Evolutionary conservation across 1,284 basidiomycete genomes (phyloP).

Genomic region (Rhodotorula mucilaginosa): DNA sequence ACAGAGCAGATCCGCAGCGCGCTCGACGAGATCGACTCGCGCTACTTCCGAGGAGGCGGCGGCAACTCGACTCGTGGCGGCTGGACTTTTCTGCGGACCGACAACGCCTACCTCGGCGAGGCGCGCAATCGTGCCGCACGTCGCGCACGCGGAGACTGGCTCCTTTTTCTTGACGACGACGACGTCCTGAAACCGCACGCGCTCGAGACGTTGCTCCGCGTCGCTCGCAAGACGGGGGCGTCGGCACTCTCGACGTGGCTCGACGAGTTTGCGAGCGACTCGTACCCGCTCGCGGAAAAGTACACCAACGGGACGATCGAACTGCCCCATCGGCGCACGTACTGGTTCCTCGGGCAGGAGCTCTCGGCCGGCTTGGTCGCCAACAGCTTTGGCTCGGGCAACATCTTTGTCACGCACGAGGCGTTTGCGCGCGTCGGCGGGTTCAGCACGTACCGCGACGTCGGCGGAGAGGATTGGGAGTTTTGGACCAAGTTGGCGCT

Average conservation of each 20-base stretch:
- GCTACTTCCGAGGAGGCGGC: conserved; percentile 15
- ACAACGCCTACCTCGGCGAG: conserved; percentile 39
- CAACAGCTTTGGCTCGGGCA: conserved; percentile 39
- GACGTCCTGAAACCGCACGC: conserved; percentile 40
- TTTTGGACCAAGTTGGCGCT: conserved; percentile 31
- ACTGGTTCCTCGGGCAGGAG: conserved; percentile 40
- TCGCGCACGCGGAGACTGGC: conserved; percentile 10
- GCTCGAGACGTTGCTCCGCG: conserved; percentile 27
- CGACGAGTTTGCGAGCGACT: conserved; percentile 40
- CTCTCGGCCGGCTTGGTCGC: conserved; percentile 26
- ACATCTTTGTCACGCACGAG: conserved; percentile 33
- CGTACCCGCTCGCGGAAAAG: conserved; percentile 25
- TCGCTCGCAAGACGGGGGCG: conserved; percentile 18
- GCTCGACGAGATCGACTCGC: conserved; percentile 16
- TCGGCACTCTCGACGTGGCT: conserved; percentile 38
- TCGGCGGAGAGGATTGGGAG: conserved; percentile 41
- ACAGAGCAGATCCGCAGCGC: neutral
- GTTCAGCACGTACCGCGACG: conserved; percentile 38
- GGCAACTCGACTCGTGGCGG: neutral
- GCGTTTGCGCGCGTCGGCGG: conserved; percentile 34
- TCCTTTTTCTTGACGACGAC: conserved; percentile 41
- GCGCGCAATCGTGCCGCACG: conserved; percentile 32
- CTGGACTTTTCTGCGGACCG: conserved; percentile 24
- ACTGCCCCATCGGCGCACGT: conserved; percentile 33
- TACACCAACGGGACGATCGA: conserved; percentile 1